phyloP scores from a whole-genome alignment of 2,329 filamentous ascomycete genomes.

The Polytolypa hystricis region DNA sequence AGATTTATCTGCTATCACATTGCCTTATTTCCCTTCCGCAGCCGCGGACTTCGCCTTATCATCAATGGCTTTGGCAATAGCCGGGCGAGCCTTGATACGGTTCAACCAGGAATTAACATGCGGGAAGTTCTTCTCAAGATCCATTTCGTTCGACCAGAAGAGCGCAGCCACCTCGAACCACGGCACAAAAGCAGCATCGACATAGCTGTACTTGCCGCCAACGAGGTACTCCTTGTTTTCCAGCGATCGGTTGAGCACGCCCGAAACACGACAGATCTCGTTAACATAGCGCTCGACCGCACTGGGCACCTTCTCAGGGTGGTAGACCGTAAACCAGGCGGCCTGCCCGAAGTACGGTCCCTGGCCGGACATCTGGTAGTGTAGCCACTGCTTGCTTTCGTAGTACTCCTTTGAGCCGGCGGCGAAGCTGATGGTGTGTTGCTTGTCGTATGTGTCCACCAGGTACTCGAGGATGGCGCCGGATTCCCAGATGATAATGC shows the following conservation, averaged over 20 bases:
- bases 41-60: too few relatives aligned
- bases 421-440: conserved; percentile 27
- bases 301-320: conserved; percentile 28
- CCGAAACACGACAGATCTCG: conserved; percentile 30
- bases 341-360: conserved; percentile 37
- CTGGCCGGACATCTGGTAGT: conserved; percentile 32
- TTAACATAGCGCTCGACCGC: conserved; percentile 31
- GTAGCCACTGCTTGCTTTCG: conserved; percentile 30
- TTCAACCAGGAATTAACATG: conserved; percentile 21
- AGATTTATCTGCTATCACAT: too few relatives aligned
- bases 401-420: conserved; percentile 21
- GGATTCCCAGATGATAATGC: conserved; percentile 28
- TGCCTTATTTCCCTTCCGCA: too few relatives aligned
- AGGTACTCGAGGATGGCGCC: conserved; percentile 31
- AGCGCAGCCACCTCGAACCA: conserved; percentile 21
- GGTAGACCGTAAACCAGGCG: conserved; percentile 31
- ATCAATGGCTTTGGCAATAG: conserved; percentile 16
- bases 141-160: conserved; percentile 12
- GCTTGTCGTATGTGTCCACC: conserved; percentile 31
- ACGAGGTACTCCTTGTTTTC: conserved; percentile 30
- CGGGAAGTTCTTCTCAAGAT: conserved; percentile 22
- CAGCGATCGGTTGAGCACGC: conserved; percentile 33
- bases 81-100: conserved; percentile 17
- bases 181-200: conserved; percentile 31
- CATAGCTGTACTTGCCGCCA: conserved; percentile 33